Evolutionary conservation across 2,329 filamentous ascomycete species (phyloP).

Genomic region (Fusarium kyushuense): DNA sequence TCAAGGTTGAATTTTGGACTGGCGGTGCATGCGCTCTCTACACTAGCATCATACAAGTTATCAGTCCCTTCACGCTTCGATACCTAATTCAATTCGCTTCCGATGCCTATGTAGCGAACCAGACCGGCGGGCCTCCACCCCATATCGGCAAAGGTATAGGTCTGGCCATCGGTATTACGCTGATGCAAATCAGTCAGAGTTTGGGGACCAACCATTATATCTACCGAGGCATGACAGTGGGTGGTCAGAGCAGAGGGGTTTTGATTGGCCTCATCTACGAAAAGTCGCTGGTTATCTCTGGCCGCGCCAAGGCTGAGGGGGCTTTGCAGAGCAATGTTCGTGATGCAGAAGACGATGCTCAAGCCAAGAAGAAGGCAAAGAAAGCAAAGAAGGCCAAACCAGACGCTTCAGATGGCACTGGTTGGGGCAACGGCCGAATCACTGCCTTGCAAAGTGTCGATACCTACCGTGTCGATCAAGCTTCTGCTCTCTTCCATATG

Average conservation of each 20-base stretch:
- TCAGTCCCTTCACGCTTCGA: constrained; percentile 86
- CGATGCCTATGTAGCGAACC: constrained; percentile 78
- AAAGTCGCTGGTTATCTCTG: constrained; percentile 91
- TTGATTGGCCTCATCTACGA: constrained; percentile 90
- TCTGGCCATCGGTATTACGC: constrained; percentile 83
- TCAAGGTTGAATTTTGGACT: constrained; percentile 85
- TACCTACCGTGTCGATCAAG: constrained; percentile 91
- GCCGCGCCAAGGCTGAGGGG: constrained; percentile 87
- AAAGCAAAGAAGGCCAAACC: constrained; percentile 58
- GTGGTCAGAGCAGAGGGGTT: constrained; percentile 83
- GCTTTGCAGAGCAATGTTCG: constrained; percentile 52
- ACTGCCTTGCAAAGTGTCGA: constrained; percentile 96
- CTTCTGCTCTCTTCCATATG: constrained; percentile 89
- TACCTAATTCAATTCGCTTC: constrained; percentile 89
- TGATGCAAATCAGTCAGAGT: constrained; percentile 87
- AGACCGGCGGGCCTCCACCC: constrained; percentile 66
- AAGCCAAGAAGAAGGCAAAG: constrained; percentile 55
- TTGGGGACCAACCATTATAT: constrained; percentile 90
- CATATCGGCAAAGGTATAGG: constrained; percentile 82
- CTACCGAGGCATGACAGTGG: constrained; percentile 91
- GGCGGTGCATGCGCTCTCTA: constrained; percentile 82
- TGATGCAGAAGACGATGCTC: constrained; percentile 60
- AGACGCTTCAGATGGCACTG: constrained; percentile 71
- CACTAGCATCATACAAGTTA: constrained; percentile 80
- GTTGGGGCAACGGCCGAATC: constrained; percentile 93